These are phyloP conservation scores for Colletotrichum lini DNA, from an alignment of 2,329 filamentous ascomycete genomes.

Conservation along the genomic window DNA sequence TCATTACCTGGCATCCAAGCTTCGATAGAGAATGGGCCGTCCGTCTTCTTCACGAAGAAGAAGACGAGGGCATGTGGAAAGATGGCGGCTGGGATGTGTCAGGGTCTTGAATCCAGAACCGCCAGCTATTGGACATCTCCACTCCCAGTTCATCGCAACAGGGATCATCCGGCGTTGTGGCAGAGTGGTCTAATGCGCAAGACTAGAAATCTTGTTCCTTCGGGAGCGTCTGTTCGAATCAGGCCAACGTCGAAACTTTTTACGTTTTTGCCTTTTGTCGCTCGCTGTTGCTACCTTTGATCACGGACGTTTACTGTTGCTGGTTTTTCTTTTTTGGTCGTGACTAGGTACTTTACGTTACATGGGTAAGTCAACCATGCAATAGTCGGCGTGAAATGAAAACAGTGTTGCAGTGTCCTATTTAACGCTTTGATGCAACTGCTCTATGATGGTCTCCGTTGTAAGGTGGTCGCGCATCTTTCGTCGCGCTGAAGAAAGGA, in stretches of 20 bases:
- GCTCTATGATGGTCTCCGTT: too few relatives aligned
- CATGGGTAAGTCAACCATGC: neutral
- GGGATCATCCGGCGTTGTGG: conserved; percentile 33
- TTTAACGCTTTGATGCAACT: too few relatives aligned
- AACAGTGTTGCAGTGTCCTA: neutral
- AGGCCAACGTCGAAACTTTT: conserved; percentile 14
- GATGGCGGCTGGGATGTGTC: too few relatives aligned
- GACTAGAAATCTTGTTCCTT: conserved; percentile 40
- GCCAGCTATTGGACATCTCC: fast-evolving
- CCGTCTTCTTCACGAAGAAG: too few relatives aligned
- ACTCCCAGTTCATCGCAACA: neutral
- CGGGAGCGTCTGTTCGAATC: conserved; percentile 37
- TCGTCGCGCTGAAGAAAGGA: neutral
- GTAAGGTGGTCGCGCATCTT: neutral
- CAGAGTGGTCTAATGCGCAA: conserved; percentile 39
- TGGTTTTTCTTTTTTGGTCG: neutral
- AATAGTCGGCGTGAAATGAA: neutral
- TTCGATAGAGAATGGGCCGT: neutral
- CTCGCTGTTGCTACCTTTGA: neutral
- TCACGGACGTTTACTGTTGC: too few relatives aligned
- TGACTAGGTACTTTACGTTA: too few relatives aligned
- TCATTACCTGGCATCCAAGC: neutral
- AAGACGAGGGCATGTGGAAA: too few relatives aligned
- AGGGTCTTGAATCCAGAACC: neutral
- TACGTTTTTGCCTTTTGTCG: neutral